Evolutionary conservation across 257 asterid species (phyloP).

Genomic region (Lycium barbarum): DNA sequence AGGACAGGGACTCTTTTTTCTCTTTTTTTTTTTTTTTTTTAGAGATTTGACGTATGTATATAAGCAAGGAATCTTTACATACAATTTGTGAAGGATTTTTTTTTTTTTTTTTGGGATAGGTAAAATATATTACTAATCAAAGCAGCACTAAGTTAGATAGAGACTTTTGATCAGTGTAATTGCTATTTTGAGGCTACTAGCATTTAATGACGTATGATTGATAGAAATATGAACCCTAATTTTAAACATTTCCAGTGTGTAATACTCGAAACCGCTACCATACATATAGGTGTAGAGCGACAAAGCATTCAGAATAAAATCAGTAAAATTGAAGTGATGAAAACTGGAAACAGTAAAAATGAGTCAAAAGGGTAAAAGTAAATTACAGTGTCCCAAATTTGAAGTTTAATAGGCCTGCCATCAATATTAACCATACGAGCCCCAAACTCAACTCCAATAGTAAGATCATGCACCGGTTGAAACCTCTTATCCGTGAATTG

Average conservation of each 20-base stretch:
- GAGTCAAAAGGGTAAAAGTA: not conserved
- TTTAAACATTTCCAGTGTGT: not conserved
- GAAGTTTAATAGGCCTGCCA: slow-evolving; percentile 35
- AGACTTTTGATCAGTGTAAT: not conserved
- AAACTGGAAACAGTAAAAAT: not conserved
- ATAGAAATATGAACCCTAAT: not conserved
- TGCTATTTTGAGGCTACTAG: not conserved
- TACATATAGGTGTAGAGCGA: not conserved
- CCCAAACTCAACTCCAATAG: slow-evolving; percentile 41
- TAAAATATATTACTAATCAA: not conserved
- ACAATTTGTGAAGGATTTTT: no score
- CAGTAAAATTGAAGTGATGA: not conserved
- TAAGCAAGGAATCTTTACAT: no score
- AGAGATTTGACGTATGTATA: no score
- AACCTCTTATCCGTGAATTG: slow-evolving; percentile 42
- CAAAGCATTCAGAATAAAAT: not conserved
- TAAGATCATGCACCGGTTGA: slow-evolving; percentile 42
- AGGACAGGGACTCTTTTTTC: no score
- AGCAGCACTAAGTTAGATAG: not conserved
- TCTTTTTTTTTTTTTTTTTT: no score
- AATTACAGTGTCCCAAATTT: slow-evolving; percentile 41
- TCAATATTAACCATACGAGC: slow-evolving; percentile 40
- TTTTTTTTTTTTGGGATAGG: no score
- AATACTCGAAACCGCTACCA: not conserved
- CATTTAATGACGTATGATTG: not conserved